These are phyloP conservation scores for Xylaria intraflava DNA, from an alignment of 495 filamentous ascomycete genomes.

Conservation along the genomic window DNA sequence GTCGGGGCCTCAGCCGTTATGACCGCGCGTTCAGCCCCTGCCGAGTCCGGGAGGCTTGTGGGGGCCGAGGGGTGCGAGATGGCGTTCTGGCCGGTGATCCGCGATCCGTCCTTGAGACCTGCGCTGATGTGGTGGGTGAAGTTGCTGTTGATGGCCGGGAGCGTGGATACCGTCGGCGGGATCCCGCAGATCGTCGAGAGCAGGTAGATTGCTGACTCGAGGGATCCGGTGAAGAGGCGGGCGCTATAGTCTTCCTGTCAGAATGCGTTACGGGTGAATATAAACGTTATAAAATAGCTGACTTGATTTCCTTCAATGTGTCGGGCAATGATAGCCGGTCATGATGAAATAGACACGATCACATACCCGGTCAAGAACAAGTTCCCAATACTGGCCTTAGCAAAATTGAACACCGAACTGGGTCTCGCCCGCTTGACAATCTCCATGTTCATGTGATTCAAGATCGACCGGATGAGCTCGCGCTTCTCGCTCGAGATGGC, in stretches of 20 bases:
- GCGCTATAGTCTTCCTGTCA: conserved; percentile 37
- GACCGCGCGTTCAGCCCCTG: conserved; percentile 3
- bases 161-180: conserved; percentile 63
- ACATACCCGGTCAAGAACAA: conserved; percentile 70
- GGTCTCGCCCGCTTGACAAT: conserved; percentile 81
- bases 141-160: conserved; percentile 89
- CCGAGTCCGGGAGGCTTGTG: conserved; percentile 40
- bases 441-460: conserved; percentile 82
- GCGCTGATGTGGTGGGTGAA: conserved; percentile 92
- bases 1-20: not conserved
- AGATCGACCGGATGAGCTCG: conserved; percentile 84
- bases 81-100: conserved; percentile 87
- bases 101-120: conserved; percentile 63
- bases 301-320: no score
- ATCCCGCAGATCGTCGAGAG: conserved; percentile 76
- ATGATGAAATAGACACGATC: not conserved
- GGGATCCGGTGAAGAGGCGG: conserved; percentile 71
- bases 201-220: conserved; percentile 77
- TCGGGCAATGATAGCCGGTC: not conserved
- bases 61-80: conserved; percentile 74
- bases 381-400: conserved; percentile 85
- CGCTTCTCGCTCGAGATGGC: conserved; percentile 75
- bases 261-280: not conserved
- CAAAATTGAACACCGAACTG: conserved; percentile 77
- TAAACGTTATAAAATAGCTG: not conserved